Evolutionary conservation across 2,329 filamentous ascomycete genomes (phyloP).

Genomic region (Bimuria novae-zelandiae): DNA sequence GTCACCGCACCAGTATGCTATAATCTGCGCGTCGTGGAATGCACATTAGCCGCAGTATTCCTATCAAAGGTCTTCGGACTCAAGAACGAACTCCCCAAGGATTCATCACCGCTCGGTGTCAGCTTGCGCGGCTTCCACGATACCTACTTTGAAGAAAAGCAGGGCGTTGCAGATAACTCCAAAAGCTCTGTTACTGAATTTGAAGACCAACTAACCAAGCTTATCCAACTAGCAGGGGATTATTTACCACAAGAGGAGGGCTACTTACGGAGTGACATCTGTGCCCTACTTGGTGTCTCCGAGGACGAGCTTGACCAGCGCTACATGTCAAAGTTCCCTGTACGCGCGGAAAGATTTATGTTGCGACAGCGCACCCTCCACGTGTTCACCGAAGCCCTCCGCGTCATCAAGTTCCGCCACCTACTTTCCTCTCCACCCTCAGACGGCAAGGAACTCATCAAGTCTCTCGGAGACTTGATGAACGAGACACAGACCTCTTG

Average conservation of each 20-base stretch:
- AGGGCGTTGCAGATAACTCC: conserved; percentile 54
- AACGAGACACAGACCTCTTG: conserved; percentile 90
- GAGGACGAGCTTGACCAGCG: conserved; percentile 73
- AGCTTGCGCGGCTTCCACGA: conserved; percentile 88
- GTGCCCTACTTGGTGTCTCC: conserved; percentile 69
- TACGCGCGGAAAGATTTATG: conserved; percentile 85
- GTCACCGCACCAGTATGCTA: conserved; percentile 93
- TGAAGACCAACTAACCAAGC: conserved; percentile 69
- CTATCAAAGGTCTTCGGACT: conserved; percentile 64
- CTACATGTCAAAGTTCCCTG: conserved; percentile 87
- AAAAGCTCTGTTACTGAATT: conserved; percentile 52
- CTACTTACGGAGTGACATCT: conserved; percentile 87
- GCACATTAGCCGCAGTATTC: conserved; percentile 79
- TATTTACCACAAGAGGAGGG: conserved; percentile 79
- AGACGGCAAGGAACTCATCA: conserved; percentile 67
- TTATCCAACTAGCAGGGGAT: conserved; percentile 71
- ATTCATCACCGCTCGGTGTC: conserved; percentile 80
- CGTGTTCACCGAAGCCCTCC: conserved; percentile 86
- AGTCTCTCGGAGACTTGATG: conserved; percentile 77
- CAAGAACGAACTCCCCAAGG: conserved; percentile 67
- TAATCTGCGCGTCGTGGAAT: conserved; percentile 95
- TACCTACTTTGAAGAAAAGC: conserved; percentile 68
- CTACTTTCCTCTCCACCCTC: conserved; percentile 62
- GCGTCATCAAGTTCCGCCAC: conserved; percentile 81
- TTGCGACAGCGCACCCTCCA: conserved; percentile 86